Conservation (phyloP, 345 rosid species). For the Geranium rotundifolium region DNA sequence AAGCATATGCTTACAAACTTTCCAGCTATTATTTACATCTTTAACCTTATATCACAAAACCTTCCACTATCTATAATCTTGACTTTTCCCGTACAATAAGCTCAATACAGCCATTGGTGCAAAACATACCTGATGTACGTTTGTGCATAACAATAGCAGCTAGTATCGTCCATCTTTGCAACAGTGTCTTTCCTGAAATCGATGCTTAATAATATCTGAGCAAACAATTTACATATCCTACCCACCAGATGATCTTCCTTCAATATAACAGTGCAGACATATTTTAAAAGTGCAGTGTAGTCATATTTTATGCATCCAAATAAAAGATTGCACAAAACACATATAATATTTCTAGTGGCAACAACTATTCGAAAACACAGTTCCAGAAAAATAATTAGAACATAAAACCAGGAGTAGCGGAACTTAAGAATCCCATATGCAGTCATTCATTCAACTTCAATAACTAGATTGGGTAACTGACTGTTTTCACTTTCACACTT, state of each 20-base stretch:
- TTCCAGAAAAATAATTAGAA: neutral
- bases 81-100: too few relatives aligned
- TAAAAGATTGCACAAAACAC: neutral
- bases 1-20: too few relatives aligned
- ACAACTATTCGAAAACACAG: neutral
- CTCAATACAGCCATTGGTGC: neutral
- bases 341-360: neutral
- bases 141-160: too few relatives aligned
- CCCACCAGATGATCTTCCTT: too few relatives aligned
- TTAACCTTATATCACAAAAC: too few relatives aligned
- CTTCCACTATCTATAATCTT: too few relatives aligned
- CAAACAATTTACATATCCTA: too few relatives aligned
- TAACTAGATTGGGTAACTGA: neutral
- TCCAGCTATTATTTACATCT: too few relatives aligned
- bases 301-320: neutral
- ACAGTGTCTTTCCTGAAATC: too few relatives aligned
- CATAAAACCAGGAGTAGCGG: neutral
- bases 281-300: neutral
- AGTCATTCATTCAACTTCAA: neutral
- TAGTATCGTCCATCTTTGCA: too few relatives aligned
- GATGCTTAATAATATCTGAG: too few relatives aligned
- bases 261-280: neutral
- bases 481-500: neutral
- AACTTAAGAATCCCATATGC: neutral
- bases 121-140: too few relatives aligned